Evolutionary conservation across 495 filamentous ascomycete species (phyloP), one percentile per base, ranked within the genome.

Genomic region (Penicilliopsis zonata): DNA sequence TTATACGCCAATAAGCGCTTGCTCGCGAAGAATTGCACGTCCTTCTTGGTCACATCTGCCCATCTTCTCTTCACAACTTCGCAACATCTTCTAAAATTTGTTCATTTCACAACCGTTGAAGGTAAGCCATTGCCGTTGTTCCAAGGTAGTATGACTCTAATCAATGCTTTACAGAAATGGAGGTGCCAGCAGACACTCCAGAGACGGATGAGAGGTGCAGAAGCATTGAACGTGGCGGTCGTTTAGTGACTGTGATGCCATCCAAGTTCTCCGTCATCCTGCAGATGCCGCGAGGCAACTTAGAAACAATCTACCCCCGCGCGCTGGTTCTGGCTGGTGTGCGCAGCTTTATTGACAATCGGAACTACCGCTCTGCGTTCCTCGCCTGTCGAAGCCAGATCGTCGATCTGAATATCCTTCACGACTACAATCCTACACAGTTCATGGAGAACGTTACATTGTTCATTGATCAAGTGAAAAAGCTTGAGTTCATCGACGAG

Each of bases 331-430:
- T 98, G 37, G 83, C 85, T 1, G 86, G 88, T 13, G 83, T 95
- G 25, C 71, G 90, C 26, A 67, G 72, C 21, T 76, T 78, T 24
- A 82, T 98, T 32, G 79, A 81, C 37, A 59, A 65, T 13, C 82
- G 80, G 49, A 67, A 90, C 28, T 98, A 95, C 43, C 76, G 67
- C 28, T 72, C 67, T 34, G 90, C 90, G 2, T 98, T 93, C 50
- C 58, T 82, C 16, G 74, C 79, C 23, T 98, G 90, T 50, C 75
- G 90, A 19, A 86, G 77, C 31, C 92, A 95, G 49, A 74, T 90
- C 39, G 90, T 98, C 3, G 90, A 98, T 48, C 85, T 95, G 78
- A 98, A 96, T 47, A 88, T 98, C 33, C 62, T 98, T n/a, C 87
- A 94, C 50, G 90, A 98, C 50, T 79, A 96, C 61, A 72, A 71